A percentile compares a stretch with the other conserved stretches of the same genome.
phyloP scores from a whole-genome alignment of 805 yeast species.

The Nakazawaea laoshanensis region DNA sequence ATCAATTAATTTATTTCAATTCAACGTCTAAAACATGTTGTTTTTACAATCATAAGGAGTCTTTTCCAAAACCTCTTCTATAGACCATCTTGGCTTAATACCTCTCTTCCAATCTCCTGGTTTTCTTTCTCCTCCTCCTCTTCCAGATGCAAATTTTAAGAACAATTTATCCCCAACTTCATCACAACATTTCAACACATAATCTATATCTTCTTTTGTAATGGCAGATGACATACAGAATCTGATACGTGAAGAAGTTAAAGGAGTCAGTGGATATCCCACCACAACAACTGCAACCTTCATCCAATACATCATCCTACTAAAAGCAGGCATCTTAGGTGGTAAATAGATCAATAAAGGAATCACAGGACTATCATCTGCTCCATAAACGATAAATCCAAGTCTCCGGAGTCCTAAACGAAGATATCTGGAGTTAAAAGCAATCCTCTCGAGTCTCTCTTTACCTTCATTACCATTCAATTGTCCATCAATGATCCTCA shows the following conservation, averaged over 20 bases:
- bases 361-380: slow-evolving; percentile 93
- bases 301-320: slow-evolving; percentile 69
- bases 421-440: slow-evolving; percentile 90
- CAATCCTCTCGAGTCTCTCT: slow-evolving; percentile 85
- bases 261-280: slow-evolving; percentile 96
- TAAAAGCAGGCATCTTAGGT: slow-evolving; percentile 87
- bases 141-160: slow-evolving; percentile 72
- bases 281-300: slow-evolving; percentile 93
- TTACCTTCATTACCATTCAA: slow-evolving; percentile 88
- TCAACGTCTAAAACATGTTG: slow-evolving; percentile 10
- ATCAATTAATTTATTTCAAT: no score
- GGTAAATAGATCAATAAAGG: slow-evolving; percentile 86
- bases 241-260: slow-evolving; percentile 83
- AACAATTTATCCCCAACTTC: slow-evolving; percentile 72
- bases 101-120: slow-evolving; percentile 50
- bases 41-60: slow-evolving; percentile 57
- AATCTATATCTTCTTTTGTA: slow-evolving; percentile 90
- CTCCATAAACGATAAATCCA: slow-evolving; percentile 92
- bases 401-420: slow-evolving; percentile 84
- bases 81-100: slow-evolving; percentile 62
- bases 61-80: slow-evolving; percentile 66
- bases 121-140: slow-evolving; percentile 49
- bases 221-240: slow-evolving; percentile 88
- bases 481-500: slow-evolving; percentile 73
- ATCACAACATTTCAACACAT: slow-evolving; percentile 57